phyloP scores from a whole-genome alignment of 345 rosid genomes.

The Sonneratia caseolaris region DNA sequence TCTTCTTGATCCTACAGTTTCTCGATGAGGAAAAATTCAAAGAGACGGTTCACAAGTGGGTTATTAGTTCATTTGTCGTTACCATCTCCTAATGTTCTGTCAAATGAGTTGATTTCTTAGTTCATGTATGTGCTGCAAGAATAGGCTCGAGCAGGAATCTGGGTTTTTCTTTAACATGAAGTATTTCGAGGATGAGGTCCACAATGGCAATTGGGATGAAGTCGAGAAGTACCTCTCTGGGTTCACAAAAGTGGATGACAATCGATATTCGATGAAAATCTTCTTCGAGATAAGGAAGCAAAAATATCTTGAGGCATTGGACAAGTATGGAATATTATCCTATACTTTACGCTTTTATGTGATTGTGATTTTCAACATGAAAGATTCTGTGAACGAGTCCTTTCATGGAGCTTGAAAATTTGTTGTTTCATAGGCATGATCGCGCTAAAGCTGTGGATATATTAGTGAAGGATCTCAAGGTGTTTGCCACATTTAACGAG shows the following conservation, averaged over 20 bases:
- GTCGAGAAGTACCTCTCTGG: conserved; percentile 97
- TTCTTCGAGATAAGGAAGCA: conserved; percentile 99
- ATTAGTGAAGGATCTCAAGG: conserved; percentile 88
- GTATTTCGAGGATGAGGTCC: conserved; percentile 98
- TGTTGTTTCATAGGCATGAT: conserved; percentile 53
- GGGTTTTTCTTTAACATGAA: conserved; percentile 99
- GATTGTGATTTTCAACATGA: background rate
- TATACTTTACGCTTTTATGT: background rate
- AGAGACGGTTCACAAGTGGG: conserved; percentile 97
- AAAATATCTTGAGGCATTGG: conserved; percentile 97
- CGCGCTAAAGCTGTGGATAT: conserved; percentile 94
- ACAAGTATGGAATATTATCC: conserved; percentile 47
- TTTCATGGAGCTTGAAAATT: conserved; percentile 1
- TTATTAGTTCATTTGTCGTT: background rate
- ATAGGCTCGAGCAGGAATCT: conserved; percentile 98
- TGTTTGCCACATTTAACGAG: conserved; percentile 89
- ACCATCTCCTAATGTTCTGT: background rate
- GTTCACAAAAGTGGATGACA: conserved; percentile 94
- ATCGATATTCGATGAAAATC: conserved; percentile 95
- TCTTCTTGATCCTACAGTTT: conserved; percentile 96
- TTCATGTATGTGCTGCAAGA: background rate
- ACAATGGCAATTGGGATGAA: conserved; percentile 95
- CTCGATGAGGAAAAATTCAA: conserved; percentile 98
- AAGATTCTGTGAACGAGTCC: conserved; percentile 4
- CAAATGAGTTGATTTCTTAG: background rate